Base-by-base conservation (phyloP, 352 stramenopile species). In the Achlya hypogyna region DNA sequence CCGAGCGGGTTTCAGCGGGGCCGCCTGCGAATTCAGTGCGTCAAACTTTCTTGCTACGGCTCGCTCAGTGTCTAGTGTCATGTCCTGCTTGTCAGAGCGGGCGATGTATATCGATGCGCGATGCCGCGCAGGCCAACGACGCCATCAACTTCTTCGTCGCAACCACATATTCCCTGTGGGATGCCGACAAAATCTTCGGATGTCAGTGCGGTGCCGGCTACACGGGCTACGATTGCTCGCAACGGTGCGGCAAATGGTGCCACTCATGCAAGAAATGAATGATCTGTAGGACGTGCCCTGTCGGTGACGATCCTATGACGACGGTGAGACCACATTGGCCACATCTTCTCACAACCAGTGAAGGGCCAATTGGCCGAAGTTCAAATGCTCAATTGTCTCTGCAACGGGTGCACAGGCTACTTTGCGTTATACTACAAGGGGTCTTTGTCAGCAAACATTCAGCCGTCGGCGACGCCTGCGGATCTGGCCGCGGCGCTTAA, bases 181-280 rank as follows among this genome's bases (percentile, higher is more conserved):
- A 92, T 59, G 80, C 81, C 49, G 78, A 92, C 68, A 89, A 89
- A 69, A 81, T 88, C 60, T 85, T 80, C 62, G 84, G 84, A 5
- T 90, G 84, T 70, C 79, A 89, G 56, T 92, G 84, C 53, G 81
- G 90, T 51, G 75, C 81, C 45, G 84, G 79, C 28, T 87, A 78
- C 68, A 71, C 69, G 5, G 81, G 81, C 45, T 78, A 78, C 25
- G 84, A 90, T 72, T 92, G 83, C 63, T 83, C 77, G 8, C 72
- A 75, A 38, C 81, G 81, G 54, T 64, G 52, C 35, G 12, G 2
- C n/a, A 9, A 45, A 10, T 1, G 38, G n/a, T 9, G 2, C 12
- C 38, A 45, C n/a, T 45, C 12, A 10, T 45, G n/a, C n/a, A n/a
- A n/a, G n/a, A n/a, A n/a, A n/a, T n/a, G n/a, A 9, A 45, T 45